Base-by-base conservation (phyloP, 176 grass and related monocot species). In the Paspalum vaginatum region DNA sequence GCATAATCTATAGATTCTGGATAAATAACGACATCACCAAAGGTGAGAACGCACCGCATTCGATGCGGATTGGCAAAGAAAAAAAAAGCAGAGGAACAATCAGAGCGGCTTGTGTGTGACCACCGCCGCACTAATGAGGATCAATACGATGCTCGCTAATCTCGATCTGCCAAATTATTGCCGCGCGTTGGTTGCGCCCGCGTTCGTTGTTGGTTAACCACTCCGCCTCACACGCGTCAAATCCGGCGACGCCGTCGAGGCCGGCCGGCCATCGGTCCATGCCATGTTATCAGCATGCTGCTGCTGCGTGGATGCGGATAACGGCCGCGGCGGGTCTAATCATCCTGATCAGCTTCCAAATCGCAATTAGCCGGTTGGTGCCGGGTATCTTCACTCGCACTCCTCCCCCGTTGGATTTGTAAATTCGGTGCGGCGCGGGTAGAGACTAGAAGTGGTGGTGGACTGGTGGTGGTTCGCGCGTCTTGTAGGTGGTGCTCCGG, bases 161-260 rank as follows among this genome's bases (percentile, higher is more conserved):
- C 47, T 10, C n/a, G n/a, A n/a, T n/a, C 68, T 70, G 68, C 26
- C 27, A 0, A 52, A 79, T 79, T 38, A 79, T 79, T 65, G 76
- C 32, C 1, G 32, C 1, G 32, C 46, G 76, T 79, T 65, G 20
- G 76, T 79, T 79, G 47, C 7, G 75, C 75, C 11, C 39, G 15
- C 11, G 32, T 65, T 65, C 11, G 32, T 65, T 32, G 32, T 32
- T 65, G 1, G 76, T 65, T 78, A 79, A 65, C 18, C 76, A 17
- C 76, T 79, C 60, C 2, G 25, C 26, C 0, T 78, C 76, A 7
- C 61, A 4, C 76, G 48, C 20, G 9, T 79, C 76, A 26, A 65
- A 66, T 67, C 76, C 9, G 47, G 8, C 27, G 5, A 24, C n/a
- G 27, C 20, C 66, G 18, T 21, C 21, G 22, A 20, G 52, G 18